Base-by-base conservation (phyloP, 805 yeast genomes). In the Wickerhamiella kurtzmanii region DNA sequence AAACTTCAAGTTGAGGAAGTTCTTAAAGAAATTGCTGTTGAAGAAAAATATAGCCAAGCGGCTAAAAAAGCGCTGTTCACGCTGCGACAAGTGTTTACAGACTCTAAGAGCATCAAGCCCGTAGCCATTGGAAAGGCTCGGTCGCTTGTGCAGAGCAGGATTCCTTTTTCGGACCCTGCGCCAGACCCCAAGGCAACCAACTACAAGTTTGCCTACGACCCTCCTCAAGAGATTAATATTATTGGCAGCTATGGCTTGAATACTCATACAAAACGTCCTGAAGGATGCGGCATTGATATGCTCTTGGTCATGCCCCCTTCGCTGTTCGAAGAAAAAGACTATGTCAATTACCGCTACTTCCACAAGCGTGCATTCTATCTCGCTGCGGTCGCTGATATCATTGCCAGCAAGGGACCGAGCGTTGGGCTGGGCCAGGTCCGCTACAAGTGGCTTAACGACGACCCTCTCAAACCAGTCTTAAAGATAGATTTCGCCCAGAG, bases 1-100 rank as follows among this genome's bases (percentile, higher is more conserved):
- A 92, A 92, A 63, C 66, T 92, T 48, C 95, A 92, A 67, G 87
- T 92, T 50, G 97, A 88, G 64, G 97, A 88, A 61, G 69, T 92
- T 37, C 68, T 92, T 55, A 75, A 77, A 54, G 97, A 89, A 63
- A 75, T 89, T 37, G 75, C 77, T 55, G 63, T 88, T 37, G 82
- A 82, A 56, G 89, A 84, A 17, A 64, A 75, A 16, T 79, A 80
- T 57, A 73, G 81, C 40, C 61, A 85, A 54, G 83, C 76, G 46
- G 61, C 80, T 19, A 75, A 88, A 35, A 77, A 78, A 55, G 69
- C 70, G 49, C 69, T 87, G 3, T 53, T 59, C 48, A 56, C 77
- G 0, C 64, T 87, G 35, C 67, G 69, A 2, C 81, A 85, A 48
- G 83, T 80, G 6, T 43, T 56, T 20, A 45, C 53, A 1, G 44